Evolutionary conservation across 2,329 filamentous ascomycete species (phyloP).

Genomic region (Aspergillus luchuensis): DNA sequence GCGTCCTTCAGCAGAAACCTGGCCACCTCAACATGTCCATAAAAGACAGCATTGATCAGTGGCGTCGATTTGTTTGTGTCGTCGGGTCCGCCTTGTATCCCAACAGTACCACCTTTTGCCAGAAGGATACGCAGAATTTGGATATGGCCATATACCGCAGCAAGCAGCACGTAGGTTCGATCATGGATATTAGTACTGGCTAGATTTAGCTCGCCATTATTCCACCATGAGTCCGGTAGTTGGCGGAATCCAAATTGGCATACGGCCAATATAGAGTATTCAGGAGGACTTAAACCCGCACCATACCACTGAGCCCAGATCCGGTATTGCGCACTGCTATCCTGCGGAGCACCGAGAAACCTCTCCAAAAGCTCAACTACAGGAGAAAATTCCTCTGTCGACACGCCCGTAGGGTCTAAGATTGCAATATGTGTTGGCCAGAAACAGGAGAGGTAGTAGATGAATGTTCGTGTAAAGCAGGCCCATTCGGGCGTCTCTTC

Average conservation of each 20-base stretch:
- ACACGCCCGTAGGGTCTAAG: neutral
- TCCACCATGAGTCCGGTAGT: neutral
- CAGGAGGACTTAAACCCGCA: accelerated
- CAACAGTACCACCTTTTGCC: neutral
- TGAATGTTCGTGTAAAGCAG: neutral
- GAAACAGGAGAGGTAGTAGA: neutral
- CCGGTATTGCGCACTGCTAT: neutral
- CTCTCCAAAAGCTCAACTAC: neutral
- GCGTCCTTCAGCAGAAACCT: no score
- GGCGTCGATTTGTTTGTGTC: no score
- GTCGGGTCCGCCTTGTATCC: neutral
- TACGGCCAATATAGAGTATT: neutral
- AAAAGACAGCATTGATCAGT: no score
- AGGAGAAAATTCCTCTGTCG: neutral
- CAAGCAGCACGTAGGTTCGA: neutral
- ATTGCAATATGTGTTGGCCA: neutral
- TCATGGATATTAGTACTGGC: neutral
- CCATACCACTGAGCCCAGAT: neutral
- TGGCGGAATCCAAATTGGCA: neutral
- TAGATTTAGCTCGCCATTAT: neutral
- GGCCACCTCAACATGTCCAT: no score
- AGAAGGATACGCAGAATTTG: neutral
- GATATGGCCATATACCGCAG: neutral
- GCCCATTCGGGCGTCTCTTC: neutral
- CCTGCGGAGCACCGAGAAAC: neutral